Conservation (phyloP, 2,329 filamentous ascomycete genomes). For the Capronia americana region DNA sequence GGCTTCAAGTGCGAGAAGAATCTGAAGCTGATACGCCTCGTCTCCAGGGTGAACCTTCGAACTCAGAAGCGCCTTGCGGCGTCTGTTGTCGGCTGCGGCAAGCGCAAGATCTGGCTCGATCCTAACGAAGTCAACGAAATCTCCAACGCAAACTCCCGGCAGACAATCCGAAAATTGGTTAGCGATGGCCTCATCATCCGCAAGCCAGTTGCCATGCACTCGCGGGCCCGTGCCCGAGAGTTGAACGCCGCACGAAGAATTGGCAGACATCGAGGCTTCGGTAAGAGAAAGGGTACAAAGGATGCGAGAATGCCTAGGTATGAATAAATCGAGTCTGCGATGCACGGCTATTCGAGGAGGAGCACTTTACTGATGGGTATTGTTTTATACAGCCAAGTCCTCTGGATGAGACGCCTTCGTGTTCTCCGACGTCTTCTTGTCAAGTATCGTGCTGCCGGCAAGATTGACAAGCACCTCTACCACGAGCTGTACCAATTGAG, state of each 20-base stretch:
- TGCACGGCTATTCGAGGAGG: neutral
- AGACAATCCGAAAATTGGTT: constrained; percentile 99
- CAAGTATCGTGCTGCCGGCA: constrained; percentile 99
- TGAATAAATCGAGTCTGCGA: constrained; percentile 49
- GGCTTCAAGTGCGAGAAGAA: neutral
- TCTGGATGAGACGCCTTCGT: constrained; percentile 99
- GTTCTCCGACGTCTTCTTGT: constrained; percentile 98
- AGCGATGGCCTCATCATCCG: constrained; percentile 99
- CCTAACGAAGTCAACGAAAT: constrained; percentile 99
- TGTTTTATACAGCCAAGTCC: constrained; percentile 73
- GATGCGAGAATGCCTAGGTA: constrained; percentile 99
- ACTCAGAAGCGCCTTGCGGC: constrained; percentile 99
- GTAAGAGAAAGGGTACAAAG: constrained; percentile 99
- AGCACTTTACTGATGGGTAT: constrained; percentile 13
- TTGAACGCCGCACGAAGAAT: constrained; percentile 93
- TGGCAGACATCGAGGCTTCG: constrained; percentile 97
- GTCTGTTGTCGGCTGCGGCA: constrained; percentile 96
- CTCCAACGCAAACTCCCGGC: constrained; percentile 99
- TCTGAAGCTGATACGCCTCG: constrained; percentile 11
- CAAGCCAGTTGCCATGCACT: constrained; percentile 99
- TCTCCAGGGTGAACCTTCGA: constrained; percentile 83
- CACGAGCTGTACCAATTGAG: constrained; percentile 99
- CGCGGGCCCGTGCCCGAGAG: constrained; percentile 92
- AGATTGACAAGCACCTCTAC: constrained; percentile 99
- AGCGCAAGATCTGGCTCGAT: constrained; percentile 99